Evolutionary conservation across 2,329 filamentous ascomycete genomes (phyloP), one percentile per base, ranked within the genome.

Genomic region (Teratosphaeria epicoccoides): DNA sequence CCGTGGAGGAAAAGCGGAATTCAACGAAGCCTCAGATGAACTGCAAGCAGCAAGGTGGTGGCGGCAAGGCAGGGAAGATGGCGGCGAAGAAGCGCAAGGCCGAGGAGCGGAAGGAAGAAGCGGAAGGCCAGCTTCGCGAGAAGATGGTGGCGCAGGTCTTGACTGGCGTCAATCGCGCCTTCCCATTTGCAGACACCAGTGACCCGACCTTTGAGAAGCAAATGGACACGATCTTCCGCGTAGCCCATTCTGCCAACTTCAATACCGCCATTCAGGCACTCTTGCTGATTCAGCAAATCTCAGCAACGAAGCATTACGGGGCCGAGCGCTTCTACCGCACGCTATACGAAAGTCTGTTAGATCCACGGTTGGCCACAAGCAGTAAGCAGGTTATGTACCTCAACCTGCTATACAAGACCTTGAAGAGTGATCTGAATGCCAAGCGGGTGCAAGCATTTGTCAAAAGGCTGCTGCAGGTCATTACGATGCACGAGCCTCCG

Each of bases 221-320:
- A 64, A 80, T 98, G 52, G 86, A 97, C 66, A 96, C 91, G 2
- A 78, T 98, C 24, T 98, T 96, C 78, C 84, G 83, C 62, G 93
- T 98, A 63, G 95, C 93, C 0, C 93, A 98, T 70, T 97, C 91
- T 0, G 88, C 91, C 52, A 98, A 98, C 70, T 97, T 98, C 78
- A 98, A 97, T 72, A 98, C 93, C 0, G 93, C 89, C 66, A 88
- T 98, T 33, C 93, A 98, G 70, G 91, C 93, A 28, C 79, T 98
- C 58, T 85, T 95, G 72, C 76, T 98, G 46, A 94, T 98, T 59
- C 93, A 97, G 67, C 93, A 97, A 68, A 79, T 98, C 24, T 87
- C 89, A 0, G 76, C 83, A 1, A 81, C 84, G 2, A 88, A 93
- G 66, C 85, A 90, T 62, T 76, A 91, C 50, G 84, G 85, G 4